Percentiles rank a stretch among this genome's conserved stretches.
phyloP scores from a whole-genome alignment of 2,329 filamentous ascomycete species.

The Stachybotrys chartarum region DNA sequence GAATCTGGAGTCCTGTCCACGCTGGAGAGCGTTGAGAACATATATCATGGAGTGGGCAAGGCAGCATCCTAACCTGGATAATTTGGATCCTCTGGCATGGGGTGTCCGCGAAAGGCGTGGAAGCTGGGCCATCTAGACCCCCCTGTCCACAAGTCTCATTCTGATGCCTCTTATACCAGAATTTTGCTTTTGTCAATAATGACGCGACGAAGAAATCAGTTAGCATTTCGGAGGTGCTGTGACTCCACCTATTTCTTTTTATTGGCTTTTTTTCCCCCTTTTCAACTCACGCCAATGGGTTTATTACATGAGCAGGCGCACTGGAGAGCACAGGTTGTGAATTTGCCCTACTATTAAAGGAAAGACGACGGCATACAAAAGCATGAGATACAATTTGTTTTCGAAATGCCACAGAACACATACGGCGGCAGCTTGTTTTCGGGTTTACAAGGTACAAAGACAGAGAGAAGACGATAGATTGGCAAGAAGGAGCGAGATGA shows the following conservation, averaged over 20 bases:
- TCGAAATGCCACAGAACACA: no score
- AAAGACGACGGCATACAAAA: not conserved
- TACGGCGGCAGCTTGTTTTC: not conserved
- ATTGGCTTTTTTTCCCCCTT: not conserved
- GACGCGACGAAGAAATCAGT: not conserved
- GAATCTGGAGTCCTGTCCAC: constrained; percentile 49
- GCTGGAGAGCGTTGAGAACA: constrained; percentile 76
- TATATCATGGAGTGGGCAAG: constrained; percentile 89
- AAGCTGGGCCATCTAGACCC: constrained; percentile 60
- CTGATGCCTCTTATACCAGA: no score
- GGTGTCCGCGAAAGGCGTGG: constrained; percentile 60
- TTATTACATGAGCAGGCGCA: not conserved
- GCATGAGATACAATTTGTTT: no score
- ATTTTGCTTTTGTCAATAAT: no score
- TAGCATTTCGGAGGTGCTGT: not conserved
- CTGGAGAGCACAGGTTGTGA: not conserved
- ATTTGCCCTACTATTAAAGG: not conserved
- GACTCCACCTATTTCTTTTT: not conserved
- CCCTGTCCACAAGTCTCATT: no score
- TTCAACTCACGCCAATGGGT: not conserved
- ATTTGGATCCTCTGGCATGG: constrained; percentile 55
- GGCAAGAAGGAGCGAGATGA: not conserved
- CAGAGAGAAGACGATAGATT: not conserved
- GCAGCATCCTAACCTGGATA: constrained; percentile 70
- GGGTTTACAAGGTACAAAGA: not conserved